Percentiles rank a stretch among this genome's conserved stretches.
These are phyloP conservation scores for Tuber aestivum DNA, from an alignment of 495 filamentous ascomycete genomes.

Conservation along the genomic window DNA sequence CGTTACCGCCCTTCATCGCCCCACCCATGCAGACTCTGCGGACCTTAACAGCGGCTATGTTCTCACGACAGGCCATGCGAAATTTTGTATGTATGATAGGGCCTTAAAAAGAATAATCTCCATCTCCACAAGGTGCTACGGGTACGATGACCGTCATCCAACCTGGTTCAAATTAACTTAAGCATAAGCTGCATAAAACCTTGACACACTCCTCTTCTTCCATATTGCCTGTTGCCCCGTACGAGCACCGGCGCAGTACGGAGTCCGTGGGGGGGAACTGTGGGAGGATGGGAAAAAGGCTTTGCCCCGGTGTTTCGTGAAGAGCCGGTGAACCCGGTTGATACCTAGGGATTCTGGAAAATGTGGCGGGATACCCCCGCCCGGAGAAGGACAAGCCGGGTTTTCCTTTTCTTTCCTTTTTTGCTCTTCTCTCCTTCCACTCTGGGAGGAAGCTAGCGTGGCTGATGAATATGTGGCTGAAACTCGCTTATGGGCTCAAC, in stretches of 20 bases:
- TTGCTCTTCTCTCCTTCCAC: neutral
- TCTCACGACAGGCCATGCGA: neutral
- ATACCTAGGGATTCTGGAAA: constrained; percentile 24
- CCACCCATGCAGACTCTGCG: neutral
- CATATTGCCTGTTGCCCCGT: too few relatives aligned
- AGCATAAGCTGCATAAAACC: neutral
- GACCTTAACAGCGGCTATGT: neutral
- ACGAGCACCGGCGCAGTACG: neutral
- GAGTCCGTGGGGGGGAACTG: neutral
- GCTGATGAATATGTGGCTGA: neutral
- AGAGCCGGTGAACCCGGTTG: constrained; percentile 22
- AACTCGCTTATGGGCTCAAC: neutral
- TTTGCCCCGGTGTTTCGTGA: neutral
- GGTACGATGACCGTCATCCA: neutral
- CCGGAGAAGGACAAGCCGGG: neutral
- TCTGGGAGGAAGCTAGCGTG: neutral
- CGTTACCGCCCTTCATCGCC: neutral
- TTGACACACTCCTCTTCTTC: neutral
- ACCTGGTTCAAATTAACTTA: neutral
- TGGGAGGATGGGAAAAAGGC: neutral
- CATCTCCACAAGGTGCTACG: neutral
- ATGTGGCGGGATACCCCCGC: constrained; percentile 6
- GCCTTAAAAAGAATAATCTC: neutral
- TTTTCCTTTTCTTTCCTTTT: neutral
- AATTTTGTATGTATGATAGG: neutral